phyloP scores from a whole-genome alignment of 2,329 filamentous ascomycete species.

The Penicillium freii region DNA sequence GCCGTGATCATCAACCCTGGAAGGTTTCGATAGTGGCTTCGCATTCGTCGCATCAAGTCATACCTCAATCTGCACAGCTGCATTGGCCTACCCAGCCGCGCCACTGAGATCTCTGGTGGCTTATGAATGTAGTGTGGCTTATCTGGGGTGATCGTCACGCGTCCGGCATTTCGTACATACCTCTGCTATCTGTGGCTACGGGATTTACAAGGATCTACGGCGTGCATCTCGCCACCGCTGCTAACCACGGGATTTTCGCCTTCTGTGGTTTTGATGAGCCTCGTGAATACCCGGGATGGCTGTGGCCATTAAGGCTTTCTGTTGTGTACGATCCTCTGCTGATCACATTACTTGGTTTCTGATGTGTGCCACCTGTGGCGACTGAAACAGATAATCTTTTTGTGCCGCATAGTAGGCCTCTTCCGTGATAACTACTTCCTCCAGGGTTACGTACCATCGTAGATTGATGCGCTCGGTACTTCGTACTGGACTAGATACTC shows the following conservation, averaged over 20 bases:
- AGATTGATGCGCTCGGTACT: background rate
- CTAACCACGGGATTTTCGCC: background rate
- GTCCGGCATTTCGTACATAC: constrained; percentile 12
- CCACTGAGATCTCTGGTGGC: constrained; percentile 13
- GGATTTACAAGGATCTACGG: constrained; percentile 4
- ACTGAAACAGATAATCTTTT: background rate
- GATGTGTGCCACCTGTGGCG: background rate
- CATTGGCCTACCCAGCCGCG: background rate
- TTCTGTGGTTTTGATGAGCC: background rate
- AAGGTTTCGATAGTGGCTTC: constrained; percentile 16
- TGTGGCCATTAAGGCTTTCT: background rate
- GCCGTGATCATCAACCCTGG: background rate
- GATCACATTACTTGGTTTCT: constrained; percentile 4
- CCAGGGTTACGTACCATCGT: background rate
- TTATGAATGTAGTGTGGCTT: constrained; percentile 15
- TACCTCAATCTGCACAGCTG: constrained; percentile 15
- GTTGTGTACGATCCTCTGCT: background rate
- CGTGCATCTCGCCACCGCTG: constrained; percentile 8
- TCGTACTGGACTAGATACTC: background rate
- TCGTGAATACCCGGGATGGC: background rate
- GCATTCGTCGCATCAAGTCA: constrained; percentile 18
- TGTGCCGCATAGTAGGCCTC: too few relatives aligned
- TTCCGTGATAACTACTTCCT: background rate
- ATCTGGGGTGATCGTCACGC: constrained; percentile 1
- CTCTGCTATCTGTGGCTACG: background rate